These are phyloP conservation scores for Allomyces macrogynus DNA, from an alignment of 192 early-diverging fungal genomes.

Conservation along the genomic window DNA sequence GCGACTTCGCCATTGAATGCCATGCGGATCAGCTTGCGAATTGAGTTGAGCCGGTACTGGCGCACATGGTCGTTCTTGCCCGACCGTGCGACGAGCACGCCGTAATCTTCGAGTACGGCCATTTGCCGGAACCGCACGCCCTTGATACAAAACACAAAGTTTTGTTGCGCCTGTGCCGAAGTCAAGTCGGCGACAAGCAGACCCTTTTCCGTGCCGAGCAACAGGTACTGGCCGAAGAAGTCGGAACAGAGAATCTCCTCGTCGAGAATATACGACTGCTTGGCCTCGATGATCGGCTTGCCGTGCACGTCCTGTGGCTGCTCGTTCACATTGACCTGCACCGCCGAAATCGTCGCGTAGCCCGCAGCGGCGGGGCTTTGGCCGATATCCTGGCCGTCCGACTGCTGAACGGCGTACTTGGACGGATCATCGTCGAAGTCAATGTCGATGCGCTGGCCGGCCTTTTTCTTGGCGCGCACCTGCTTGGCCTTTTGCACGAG, in stretches of 20 bases:
- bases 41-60: constrained; percentile 29
- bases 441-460: constrained; percentile 23
- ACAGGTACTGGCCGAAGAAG: constrained; percentile 15
- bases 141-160: constrained; percentile 23
- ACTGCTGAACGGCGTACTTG: constrained; percentile 8
- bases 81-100: constrained; percentile 29
- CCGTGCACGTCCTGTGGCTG: neutral
- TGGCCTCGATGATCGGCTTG: neutral
- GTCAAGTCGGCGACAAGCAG: constrained; percentile 29
- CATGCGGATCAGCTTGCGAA: constrained; percentile 27
- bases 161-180: constrained; percentile 11
- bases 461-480: constrained; percentile 27
- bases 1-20: constrained; percentile 1
- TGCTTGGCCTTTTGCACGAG: constrained; percentile 24
- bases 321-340: neutral
- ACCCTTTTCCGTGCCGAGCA: constrained; percentile 29
- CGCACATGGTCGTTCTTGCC: constrained; percentile 38
- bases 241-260: neutral
- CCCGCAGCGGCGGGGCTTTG: neutral
- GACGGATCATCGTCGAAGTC: constrained; percentile 24
- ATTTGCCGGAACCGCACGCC: constrained; percentile 37
- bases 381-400: too few relatives aligned
- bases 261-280: neutral
- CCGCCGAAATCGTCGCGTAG: neutral
- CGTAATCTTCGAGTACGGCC: constrained; percentile 29